Conservation (phyloP, 257 asterid species). For the Solanum virginianum region DNA sequence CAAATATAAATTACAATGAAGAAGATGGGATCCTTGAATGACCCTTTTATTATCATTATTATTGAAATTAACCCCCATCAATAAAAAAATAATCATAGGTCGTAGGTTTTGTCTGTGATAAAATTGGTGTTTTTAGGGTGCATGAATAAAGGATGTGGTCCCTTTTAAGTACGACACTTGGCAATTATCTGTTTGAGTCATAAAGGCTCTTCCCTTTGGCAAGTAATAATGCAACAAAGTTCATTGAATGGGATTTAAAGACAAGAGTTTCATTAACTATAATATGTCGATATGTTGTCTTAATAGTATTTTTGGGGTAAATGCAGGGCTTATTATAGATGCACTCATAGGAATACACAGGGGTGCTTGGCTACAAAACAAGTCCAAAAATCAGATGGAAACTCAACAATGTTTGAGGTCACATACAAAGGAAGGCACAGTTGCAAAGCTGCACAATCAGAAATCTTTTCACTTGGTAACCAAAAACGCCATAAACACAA, state of each 20-base stretch:
- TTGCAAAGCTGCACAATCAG: slow-evolving; percentile 15
- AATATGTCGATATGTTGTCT: not conserved
- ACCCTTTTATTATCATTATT: not conserved
- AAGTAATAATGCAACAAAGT: not conserved
- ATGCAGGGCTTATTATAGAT: slow-evolving; percentile 70
- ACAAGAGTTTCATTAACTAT: too few species aligned
- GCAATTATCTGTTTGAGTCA: not conserved
- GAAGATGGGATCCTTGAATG: not conserved
- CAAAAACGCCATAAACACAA: slow-evolving; percentile 13
- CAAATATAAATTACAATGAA: not conserved
- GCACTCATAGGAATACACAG: slow-evolving; percentile 66
- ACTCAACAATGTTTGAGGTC: slow-evolving; percentile 42
- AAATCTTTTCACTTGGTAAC: not conserved
- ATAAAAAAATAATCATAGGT: not conserved
- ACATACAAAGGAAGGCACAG: slow-evolving; percentile 57
- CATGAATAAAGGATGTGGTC: not conserved
- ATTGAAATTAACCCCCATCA: not conserved
- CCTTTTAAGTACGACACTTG: not conserved
- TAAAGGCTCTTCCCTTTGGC: not conserved
- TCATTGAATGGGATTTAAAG: not conserved
- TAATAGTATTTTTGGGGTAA: not conserved
- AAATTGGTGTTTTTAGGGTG: not conserved
- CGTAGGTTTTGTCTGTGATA: not conserved
- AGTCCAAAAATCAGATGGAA: slow-evolving; percentile 53
- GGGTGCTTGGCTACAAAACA: slow-evolving; percentile 81